A percentile compares a stretch with the other conserved stretches of the same genome.
Conservation (phyloP, 805 yeast species). For the baker's yeast (Saccharomyces cerevisiae) region DNA sequence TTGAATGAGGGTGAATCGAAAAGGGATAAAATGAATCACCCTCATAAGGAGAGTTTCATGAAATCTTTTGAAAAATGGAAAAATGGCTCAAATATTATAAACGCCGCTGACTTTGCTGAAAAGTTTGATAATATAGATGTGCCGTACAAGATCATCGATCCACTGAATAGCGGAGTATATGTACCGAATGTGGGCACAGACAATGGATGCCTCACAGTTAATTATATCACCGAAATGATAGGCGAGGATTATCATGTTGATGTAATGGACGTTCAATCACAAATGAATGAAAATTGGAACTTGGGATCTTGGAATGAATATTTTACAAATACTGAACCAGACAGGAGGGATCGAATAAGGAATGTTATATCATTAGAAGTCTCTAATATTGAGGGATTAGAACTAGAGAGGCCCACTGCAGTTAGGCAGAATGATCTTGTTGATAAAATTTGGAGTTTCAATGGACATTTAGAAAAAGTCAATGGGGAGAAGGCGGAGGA, state of each 20-base stretch:
- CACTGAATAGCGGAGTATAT: slow-evolving; percentile 17
- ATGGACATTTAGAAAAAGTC: background rate
- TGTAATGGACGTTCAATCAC: slow-evolving; percentile 86
- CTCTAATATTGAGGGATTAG: slow-evolving; percentile 44
- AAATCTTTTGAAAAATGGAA: slow-evolving; percentile 16
- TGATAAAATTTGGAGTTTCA: slow-evolving; percentile 51
- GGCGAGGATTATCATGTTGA: slow-evolving; percentile 62
- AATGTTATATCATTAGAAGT: slow-evolving; percentile 81
- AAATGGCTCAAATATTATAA: slow-evolving; percentile 12
- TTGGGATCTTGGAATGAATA: slow-evolving; percentile 69
- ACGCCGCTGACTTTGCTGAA: slow-evolving; percentile 8
- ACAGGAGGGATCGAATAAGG: slow-evolving; percentile 53
- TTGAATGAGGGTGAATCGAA: slow-evolving; percentile 61
- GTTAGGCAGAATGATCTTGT: slow-evolving; percentile 65
- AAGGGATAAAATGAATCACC: slow-evolving; percentile 50
- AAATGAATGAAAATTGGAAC: slow-evolving; percentile 55
- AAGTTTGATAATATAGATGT: slow-evolving; percentile 14
- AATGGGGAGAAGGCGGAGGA: background rate
- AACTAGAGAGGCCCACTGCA: slow-evolving; percentile 55
- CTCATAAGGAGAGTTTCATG: slow-evolving; percentile 36
- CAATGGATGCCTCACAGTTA: slow-evolving; percentile 16
- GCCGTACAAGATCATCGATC: slow-evolving; percentile 17
- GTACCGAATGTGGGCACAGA: slow-evolving; percentile 7
- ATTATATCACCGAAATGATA: slow-evolving; percentile 34
- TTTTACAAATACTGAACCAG: slow-evolving; percentile 37